Evolutionary conservation across 2,329 filamentous ascomycete genomes (phyloP), one percentile per base, ranked within the genome.

Genomic region (Aspergillus uvarum): DNA sequence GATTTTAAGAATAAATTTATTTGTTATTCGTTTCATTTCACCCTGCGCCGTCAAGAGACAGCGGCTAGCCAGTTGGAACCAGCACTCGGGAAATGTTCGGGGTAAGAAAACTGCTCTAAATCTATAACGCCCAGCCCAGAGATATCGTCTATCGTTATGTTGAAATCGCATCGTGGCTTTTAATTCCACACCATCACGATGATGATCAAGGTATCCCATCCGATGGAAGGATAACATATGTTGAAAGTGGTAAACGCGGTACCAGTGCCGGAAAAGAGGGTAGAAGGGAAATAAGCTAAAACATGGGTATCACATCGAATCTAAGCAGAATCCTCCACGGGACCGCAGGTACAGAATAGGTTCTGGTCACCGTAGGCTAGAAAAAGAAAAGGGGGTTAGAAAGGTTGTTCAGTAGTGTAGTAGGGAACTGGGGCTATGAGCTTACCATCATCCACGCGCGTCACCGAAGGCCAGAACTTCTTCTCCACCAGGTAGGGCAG

Each of bases 401-500:
- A 59, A 44, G 55, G 50, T 47, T 14, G 1, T 11, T 16, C 56
- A 10, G 4, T 44, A 6, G 38, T 57, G 56, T 22, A 22, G 3
- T 22, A 24, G n/a, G 29, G 24, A 12, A 11, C n/a, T 5, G 16
- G n/a, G 24, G 7, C 42, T 8, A 49, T n/a, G 21, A n/a, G 82
- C 89, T 83, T 77, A 94, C 91, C 85, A 81, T 97, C 94, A 74
- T 98, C 90, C 21, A 97, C 82, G 74, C 94, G 85, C 6, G 89
- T 91, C 14, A 96, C 92, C 38, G 82, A 88, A 0, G 94, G 93
- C 94, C 94, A 98, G 80, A 97, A 97, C 82, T 98, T 98, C 89
- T 96, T 97, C 85, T 96, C 91, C 75, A 86, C 85, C 63, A 98
- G 79, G 78, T 86, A 96, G 0, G 87, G 82, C 63, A 96, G 74